Conservation (phyloP, 129 eudicot genomes). For the Tagetes erecta region DNA sequence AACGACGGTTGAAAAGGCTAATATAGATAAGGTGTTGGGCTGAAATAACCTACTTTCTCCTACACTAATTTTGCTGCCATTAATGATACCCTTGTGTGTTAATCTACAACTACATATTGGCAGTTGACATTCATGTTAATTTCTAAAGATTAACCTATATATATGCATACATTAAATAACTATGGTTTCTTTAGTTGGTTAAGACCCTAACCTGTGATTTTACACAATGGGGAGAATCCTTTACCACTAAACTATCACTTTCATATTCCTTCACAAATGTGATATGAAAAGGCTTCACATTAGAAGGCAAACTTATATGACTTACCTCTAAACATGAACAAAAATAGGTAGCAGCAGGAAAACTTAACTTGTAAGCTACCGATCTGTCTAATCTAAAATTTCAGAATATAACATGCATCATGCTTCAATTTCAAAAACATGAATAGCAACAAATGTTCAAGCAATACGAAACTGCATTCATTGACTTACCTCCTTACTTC, state of each 20-base stretch:
- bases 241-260: not conserved
- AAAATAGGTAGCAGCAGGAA: not conserved
- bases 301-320: no score
- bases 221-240: not conserved
- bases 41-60: not conserved
- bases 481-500: slow-evolving; percentile 80
- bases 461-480: not conserved
- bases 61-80: no score
- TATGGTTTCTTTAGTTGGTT: not conserved
- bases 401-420: not conserved
- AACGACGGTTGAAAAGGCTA: not conserved
- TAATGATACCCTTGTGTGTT: not conserved
- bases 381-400: not conserved
- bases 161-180: not conserved
- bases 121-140: not conserved
- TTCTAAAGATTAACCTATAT: not conserved
- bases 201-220: not conserved
- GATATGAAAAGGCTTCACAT: no score
- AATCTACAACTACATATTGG: not conserved
- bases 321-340: not conserved
- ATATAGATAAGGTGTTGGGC: not conserved
- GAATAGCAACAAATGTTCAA: not conserved
- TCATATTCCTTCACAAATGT: not conserved
- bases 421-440: not conserved
- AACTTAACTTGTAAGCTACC: not conserved